A percentile compares a stretch with the other conserved stretches of the same genome.
phyloP scores from a whole-genome alignment of 768 basidiomycete species.

The Hericium alpestre region DNA sequence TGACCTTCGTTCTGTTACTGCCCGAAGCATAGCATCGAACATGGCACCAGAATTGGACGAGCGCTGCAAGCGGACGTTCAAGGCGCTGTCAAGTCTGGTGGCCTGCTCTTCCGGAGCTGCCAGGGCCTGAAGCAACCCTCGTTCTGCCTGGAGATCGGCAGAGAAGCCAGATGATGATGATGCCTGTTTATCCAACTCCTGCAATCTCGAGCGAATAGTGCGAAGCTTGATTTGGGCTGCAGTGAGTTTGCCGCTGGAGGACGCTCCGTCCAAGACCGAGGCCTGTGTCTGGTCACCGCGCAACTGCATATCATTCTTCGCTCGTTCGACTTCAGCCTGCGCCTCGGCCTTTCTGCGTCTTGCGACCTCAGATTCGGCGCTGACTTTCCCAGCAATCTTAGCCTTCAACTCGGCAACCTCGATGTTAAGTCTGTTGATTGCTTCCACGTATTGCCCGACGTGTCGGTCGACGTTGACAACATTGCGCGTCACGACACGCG shows the following conservation, averaged over 20 bases:
- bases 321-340: conserved; percentile 59
- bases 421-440: conserved; percentile 77
- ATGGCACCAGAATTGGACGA: conserved; percentile 68
- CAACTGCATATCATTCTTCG: conserved; percentile 58
- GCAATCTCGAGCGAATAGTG: conserved; percentile 51
- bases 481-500: conserved; percentile 91
- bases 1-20: conserved; percentile 67
- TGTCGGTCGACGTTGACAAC: conserved; percentile 91
- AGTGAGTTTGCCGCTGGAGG: conserved; percentile 57
- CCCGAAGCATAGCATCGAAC: conserved; percentile 81
- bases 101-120: conserved; percentile 63
- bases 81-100: conserved; percentile 44
- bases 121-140: conserved; percentile 54
- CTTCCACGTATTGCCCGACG: conserved; percentile 90
- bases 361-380: conserved; percentile 49
- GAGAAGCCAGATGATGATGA: conserved; percentile 29
- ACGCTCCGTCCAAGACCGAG: conserved; percentile 67
- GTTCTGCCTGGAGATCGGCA: conserved; percentile 62
- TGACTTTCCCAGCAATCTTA: conserved; percentile 65
- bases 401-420: conserved; percentile 82
- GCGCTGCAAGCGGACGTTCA: conserved; percentile 50
- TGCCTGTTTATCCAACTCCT: conserved; percentile 38
- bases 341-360: conserved; percentile 65
- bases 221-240: conserved; percentile 61
- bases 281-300: conserved; percentile 64